phyloP scores from a whole-genome alignment of 192 early-diverging fungal genomes.

The Thoreauomyces humboldtii region DNA sequence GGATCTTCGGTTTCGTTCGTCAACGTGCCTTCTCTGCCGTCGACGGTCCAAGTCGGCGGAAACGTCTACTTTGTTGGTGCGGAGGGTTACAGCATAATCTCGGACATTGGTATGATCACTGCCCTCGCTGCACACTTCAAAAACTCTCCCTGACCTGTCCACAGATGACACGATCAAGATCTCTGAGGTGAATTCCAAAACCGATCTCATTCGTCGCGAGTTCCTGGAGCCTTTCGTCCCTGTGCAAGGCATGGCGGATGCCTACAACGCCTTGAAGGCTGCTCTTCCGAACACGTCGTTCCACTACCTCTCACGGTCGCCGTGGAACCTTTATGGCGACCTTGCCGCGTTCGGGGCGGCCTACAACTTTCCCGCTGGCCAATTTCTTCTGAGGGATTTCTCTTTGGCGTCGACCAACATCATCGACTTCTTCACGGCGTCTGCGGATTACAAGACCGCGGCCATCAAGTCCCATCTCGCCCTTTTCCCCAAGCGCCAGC shows the following conservation, averaged over 20 bases:
- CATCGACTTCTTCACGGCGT: slow-evolving; percentile 11
- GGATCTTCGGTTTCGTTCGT: background rate
- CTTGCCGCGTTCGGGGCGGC: slow-evolving; percentile 10
- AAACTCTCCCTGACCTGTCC: background rate
- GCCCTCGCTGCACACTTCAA: background rate
- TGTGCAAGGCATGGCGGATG: slow-evolving; percentile 7
- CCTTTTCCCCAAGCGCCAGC: slow-evolving; percentile 19
- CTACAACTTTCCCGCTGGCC: slow-evolving; percentile 23
- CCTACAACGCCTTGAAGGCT: slow-evolving; percentile 12
- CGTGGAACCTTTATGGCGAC: slow-evolving; percentile 20
- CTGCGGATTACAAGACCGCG: slow-evolving; percentile 17
- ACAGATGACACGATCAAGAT: slow-evolving; percentile 31
- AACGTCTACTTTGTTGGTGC: background rate
- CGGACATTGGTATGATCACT: slow-evolving; percentile 21
- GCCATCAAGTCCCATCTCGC: slow-evolving; percentile 8
- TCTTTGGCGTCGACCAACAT: slow-evolving; percentile 6
- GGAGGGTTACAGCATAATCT: slow-evolving; percentile 16
- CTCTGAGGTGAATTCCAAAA: slow-evolving; percentile 15
- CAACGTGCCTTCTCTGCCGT: background rate
- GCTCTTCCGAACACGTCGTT: slow-evolving; percentile 15
- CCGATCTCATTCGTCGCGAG: slow-evolving; percentile 15
- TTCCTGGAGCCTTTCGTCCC: slow-evolving; percentile 20
- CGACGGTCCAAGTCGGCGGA: slow-evolving; percentile 1
- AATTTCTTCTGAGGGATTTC: slow-evolving; percentile 25
- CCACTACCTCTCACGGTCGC: slow-evolving; percentile 32